A percentile compares a stretch with the other conserved stretches of the same genome.
Conservation (phyloP, 2,329 filamentous ascomycete genomes). For the Alternaria triticina region DNA sequence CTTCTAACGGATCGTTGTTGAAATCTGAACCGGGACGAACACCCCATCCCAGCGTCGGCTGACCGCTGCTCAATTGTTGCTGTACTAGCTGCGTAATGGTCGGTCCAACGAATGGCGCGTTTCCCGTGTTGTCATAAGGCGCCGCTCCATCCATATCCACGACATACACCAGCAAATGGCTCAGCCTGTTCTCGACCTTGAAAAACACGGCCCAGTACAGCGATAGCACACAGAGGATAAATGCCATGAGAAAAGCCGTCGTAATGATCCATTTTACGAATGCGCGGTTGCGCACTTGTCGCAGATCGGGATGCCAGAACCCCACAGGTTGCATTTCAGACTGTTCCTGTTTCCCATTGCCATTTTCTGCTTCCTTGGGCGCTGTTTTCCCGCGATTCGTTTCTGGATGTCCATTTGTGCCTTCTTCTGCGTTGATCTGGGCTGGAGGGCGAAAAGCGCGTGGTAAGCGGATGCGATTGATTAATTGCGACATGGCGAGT, state of each 20-base stretch:
- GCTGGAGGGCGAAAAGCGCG: constrained; percentile 17
- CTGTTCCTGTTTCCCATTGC: constrained; percentile 13
- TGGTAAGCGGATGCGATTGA: constrained; percentile 10
- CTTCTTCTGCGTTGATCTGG: constrained; percentile 14
- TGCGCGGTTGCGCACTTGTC: constrained; percentile 49
- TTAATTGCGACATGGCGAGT: background rate
- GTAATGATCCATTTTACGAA: constrained; percentile 52
- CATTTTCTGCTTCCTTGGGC: constrained; percentile 13
- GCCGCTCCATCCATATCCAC: constrained; percentile 68
- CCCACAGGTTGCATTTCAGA: constrained; percentile 48
- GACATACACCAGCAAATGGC: constrained; percentile 61
- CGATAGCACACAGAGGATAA: constrained; percentile 63
- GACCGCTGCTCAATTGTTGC: constrained; percentile 49
- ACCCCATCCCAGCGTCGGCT: constrained; percentile 57
- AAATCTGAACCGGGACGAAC: constrained; percentile 59
- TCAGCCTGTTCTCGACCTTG: constrained; percentile 50
- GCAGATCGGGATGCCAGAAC: constrained; percentile 54
- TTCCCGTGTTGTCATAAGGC: constrained; percentile 55
- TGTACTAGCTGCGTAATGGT: constrained; percentile 56
- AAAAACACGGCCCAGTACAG: constrained; percentile 68
- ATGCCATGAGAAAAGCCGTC: constrained; percentile 60
- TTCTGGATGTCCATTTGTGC: constrained; percentile 12
- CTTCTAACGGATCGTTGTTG: constrained; percentile 61
- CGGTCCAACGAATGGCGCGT: constrained; percentile 63
- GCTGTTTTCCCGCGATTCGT: constrained; percentile 10